Base-by-base conservation (phyloP, 805 yeast species). In the Lachancea nothofagi region DNA sequence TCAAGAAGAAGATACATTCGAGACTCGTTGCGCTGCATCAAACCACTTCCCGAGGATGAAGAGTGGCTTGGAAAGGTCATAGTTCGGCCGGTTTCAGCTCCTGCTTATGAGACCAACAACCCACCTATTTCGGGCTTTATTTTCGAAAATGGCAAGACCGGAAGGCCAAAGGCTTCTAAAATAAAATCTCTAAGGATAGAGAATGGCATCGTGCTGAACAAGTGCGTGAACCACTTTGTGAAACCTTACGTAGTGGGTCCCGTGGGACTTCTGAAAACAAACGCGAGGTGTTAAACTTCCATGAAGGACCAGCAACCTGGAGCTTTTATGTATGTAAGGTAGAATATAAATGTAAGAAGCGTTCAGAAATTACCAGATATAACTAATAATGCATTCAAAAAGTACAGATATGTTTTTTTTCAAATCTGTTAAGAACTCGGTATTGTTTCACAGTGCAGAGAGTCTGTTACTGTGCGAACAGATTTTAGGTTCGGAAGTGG, bases 1-100 rank as follows among this genome's bases (percentile, higher is more conserved):
- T 49, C 69, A 2, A 55, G 64, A 34, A 59, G 69, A 22, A 73
- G 71, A 43, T 65, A 62, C 44, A 63, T 72, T 30, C 66, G 72
- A 33, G 77, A 77, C 52, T 70, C 79, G 13, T 53, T 77, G 24
- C 68, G 81, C 34, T 78, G 84, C 46, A 73, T 78, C 19, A 73
- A 68, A 47, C 73, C 80, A 3, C 61, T 78, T 38, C 63, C 70
- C 1, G 65, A 65, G 44, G 75, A 72, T 32, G 78, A 76, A 30
- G 48, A 66, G 7, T 78, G 83, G 83, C 57, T 70, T 17, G 74
- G 76, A 31, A 73, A 67, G 48, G 53, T 64, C 22, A 48, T 74
- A 15, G 66, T 70, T 23, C 66, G 66, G 3, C 53, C 57, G 10
- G 28, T 47, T 5, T 31, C 25, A 15, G 46, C 54, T 5, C 61